Evolutionary conservation across 2,329 filamentous ascomycete genomes (phyloP).

Genomic region (Venturia oleaginea): DNA sequence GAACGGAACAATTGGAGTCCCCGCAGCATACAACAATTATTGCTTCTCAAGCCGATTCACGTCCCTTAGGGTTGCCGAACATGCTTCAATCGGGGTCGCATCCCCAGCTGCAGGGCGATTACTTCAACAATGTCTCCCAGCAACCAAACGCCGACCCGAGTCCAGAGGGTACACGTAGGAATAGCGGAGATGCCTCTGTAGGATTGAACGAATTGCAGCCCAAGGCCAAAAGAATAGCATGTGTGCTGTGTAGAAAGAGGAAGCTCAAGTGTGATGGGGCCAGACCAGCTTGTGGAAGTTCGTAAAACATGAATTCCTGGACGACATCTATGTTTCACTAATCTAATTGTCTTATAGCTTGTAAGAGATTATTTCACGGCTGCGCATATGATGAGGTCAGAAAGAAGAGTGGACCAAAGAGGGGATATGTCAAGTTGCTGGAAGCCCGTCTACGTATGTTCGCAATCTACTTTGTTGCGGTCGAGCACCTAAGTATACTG

Average conservation of each 20-base stretch:
- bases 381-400: constrained; percentile 89
- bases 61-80: neutral
- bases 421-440: constrained; percentile 87
- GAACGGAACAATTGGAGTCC: neutral
- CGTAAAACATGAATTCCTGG: neutral
- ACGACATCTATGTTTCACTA: constrained; percentile 28
- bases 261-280: constrained; percentile 85
- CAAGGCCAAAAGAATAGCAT: constrained; percentile 76
- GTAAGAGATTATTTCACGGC: constrained; percentile 73
- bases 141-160: constrained; percentile 29
- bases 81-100: constrained; percentile 7
- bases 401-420: constrained; percentile 89
- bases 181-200: constrained; percentile 39
- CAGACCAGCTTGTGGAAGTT: constrained; percentile 65
- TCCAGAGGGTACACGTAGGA: constrained; percentile 12
- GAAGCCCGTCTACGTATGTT: constrained; percentile 82
- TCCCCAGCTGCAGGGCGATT: constrained; percentile 30
- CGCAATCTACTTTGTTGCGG: neutral
- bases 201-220: constrained; percentile 42
- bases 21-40: neutral
- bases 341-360: constrained; percentile 36
- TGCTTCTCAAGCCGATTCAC: neutral
- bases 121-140: constrained; percentile 48
- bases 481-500: constrained; percentile 6
- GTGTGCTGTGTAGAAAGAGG: constrained; percentile 84